These are phyloP conservation scores for Linum tenue DNA, from an alignment of 345 rosid genomes.

Conservation along the genomic window DNA sequence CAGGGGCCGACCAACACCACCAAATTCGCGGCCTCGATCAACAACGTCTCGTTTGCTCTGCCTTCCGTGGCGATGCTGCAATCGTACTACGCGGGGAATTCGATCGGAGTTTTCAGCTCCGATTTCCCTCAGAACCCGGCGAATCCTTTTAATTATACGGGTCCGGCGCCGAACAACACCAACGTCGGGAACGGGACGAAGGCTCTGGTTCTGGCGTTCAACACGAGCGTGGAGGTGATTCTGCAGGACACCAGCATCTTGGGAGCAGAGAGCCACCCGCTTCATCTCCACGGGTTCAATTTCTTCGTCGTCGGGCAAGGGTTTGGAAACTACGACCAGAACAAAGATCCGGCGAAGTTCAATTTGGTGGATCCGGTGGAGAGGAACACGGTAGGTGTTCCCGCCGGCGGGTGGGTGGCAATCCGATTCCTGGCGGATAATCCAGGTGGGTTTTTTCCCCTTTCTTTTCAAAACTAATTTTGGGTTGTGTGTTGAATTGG, in stretches of 20 bases:
- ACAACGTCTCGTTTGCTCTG: conserved; percentile 16
- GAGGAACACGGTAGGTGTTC: conserved; percentile 20
- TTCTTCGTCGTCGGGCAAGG: conserved; percentile 25
- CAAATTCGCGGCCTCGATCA: conserved; percentile 20
- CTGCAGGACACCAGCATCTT: conserved; percentile 21
- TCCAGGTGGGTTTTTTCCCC: conserved; percentile 10
- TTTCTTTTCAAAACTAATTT: not conserved
- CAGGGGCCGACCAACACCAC: conserved; percentile 22
- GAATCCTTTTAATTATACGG: conserved; percentile 15
- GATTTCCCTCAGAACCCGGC: conserved; percentile 26
- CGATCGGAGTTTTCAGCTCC: conserved; percentile 15
- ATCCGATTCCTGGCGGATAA: conserved; percentile 21
- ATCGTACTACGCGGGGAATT: conserved; percentile 14
- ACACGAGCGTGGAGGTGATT: conserved; percentile 21
- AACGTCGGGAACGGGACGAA: conserved; percentile 15
- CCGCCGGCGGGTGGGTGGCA: conserved; percentile 26
- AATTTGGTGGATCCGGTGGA: conserved; percentile 18
- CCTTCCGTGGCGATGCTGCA: conserved; percentile 18
- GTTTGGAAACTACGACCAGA: conserved; percentile 19
- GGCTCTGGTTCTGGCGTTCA: conserved; percentile 12
- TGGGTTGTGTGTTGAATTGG: not conserved
- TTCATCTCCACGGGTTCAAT: conserved; percentile 21
- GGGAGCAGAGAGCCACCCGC: conserved; percentile 23
- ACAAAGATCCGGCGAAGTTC: conserved; percentile 16
- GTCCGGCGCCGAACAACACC: conserved; percentile 19